Base-by-base conservation (phyloP, 805 yeast species). In the Candida sphagnicola region DNA sequence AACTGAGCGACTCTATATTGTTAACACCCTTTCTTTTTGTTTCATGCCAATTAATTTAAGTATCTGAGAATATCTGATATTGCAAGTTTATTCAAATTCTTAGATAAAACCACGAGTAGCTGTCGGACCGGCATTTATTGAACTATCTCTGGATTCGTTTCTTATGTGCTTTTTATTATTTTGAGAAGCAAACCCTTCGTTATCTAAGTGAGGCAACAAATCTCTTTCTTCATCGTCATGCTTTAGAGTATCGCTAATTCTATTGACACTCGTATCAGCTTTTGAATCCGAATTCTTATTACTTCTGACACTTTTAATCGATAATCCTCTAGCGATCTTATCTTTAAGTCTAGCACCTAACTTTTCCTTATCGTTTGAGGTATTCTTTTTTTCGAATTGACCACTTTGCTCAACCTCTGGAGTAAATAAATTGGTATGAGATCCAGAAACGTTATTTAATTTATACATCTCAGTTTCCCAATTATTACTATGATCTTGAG, bases 401-500 rank as follows among this genome's bases (percentile, higher is more conserved):
- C 54, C 64, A 19, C 57, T 55, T 18, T 57, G 58, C 18, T 56
- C 57, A 8, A 65, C 61, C 12, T 58, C 57, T n/a, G 62, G 61
- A 6, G 65, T 59, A 13, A 67, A 49, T 4, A 55, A 48, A 12
- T 45, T 19, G 18, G 24, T 25, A 17, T 18, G 31, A 15, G 35
- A 16, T 17, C 32, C 34, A 8, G 53, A 39, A 4, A 51, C 28
- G 18, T 65, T 71, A 40, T 65, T 65, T 46, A 75, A 57, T 35
- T 68, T 67, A 55, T 69, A 70, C 76, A 82, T 75, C 54, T 82
- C 82, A 31, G 70, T 62, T 47, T 83, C 89, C 89, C 93, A 80
- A 54, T 84, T 74, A 31, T 70, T 75, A 47, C 80, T 76, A 58
- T 86, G 95, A 45, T 86, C 87, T 53, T 78, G 82, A 3, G 95